Percentiles rank a stretch among this genome's conserved stretches.
Conservation (phyloP, 306 rosid genomes). For the Geum urbanum region DNA sequence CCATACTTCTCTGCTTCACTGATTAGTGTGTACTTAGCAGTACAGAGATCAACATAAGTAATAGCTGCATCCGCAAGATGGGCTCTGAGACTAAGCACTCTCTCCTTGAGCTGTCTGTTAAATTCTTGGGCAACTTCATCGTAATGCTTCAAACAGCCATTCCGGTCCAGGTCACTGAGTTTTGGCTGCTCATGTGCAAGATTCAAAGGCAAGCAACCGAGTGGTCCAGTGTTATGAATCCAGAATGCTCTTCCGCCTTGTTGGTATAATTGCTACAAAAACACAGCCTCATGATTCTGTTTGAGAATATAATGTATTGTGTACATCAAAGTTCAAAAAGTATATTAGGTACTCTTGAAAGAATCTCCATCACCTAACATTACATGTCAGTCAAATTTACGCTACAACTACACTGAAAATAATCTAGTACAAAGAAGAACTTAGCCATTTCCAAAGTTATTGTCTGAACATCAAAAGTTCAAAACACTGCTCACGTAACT, state of each 20-base stretch:
- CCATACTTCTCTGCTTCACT: slow-evolving; percentile 28
- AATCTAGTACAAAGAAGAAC: not conserved
- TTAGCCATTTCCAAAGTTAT: no score
- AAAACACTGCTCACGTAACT: not conserved
- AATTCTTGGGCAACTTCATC: slow-evolving; percentile 26
- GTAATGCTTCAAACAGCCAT: slow-evolving; percentile 24
- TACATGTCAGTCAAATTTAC: not conserved
- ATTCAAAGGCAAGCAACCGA: slow-evolving; percentile 27
- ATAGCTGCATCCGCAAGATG: slow-evolving; percentile 13
- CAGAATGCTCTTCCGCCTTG: slow-evolving; percentile 22
- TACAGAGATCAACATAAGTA: slow-evolving; percentile 23
- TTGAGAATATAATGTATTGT: not conserved
- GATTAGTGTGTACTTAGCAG: slow-evolving; percentile 22
- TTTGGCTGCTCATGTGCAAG: not conserved
- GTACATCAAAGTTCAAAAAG: slow-evolving; percentile 1
- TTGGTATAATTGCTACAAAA: slow-evolving; percentile 24
- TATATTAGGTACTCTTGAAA: not conserved
- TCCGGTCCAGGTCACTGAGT: slow-evolving; percentile 1
- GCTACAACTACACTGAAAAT: not conserved
- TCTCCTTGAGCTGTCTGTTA: slow-evolving; percentile 28
- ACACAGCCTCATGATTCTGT: slow-evolving; percentile 5
- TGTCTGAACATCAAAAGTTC: no score
- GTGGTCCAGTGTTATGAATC: slow-evolving; percentile 30
- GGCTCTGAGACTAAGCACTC: slow-evolving; percentile 14
- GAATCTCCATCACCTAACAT: not conserved